Conservation (phyloP, 331 rosid species). For the Prunus yedoensis region DNA sequence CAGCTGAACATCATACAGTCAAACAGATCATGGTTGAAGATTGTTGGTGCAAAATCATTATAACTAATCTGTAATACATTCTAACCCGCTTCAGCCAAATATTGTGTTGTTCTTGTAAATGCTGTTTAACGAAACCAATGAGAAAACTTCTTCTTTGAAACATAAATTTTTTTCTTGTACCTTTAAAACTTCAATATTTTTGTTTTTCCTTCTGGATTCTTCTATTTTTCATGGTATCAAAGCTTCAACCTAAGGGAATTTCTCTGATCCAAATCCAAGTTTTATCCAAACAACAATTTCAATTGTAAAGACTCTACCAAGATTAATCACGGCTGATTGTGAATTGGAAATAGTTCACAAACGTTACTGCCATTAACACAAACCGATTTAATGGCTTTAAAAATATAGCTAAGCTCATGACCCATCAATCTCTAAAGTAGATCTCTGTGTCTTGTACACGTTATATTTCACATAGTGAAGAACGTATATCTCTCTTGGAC, state of each 20-base stretch:
- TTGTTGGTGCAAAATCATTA: not conserved
- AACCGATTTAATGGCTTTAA: not conserved
- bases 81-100: not conserved
- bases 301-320: not conserved
- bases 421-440: not conserved
- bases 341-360: not conserved
- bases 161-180: not conserved
- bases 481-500: no score
- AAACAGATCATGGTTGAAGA: not conserved
- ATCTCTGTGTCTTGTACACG: not conserved
- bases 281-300: not conserved
- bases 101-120: not conserved
- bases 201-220: not conserved
- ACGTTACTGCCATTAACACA: not conserved
- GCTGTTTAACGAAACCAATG: not conserved
- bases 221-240: not conserved
- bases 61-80: not conserved
- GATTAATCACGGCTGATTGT: not conserved
- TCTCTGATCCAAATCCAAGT: not conserved
- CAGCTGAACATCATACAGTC: not conserved
- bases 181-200: not conserved
- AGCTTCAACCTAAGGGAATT: not conserved
- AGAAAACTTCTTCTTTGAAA: not conserved
- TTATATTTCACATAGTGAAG: not conserved
- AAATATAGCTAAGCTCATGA: not conserved